Evolutionary conservation across 805 yeast species (phyloP), one percentile per base, ranked within the genome.

Genomic region (Candida incommunis): DNA sequence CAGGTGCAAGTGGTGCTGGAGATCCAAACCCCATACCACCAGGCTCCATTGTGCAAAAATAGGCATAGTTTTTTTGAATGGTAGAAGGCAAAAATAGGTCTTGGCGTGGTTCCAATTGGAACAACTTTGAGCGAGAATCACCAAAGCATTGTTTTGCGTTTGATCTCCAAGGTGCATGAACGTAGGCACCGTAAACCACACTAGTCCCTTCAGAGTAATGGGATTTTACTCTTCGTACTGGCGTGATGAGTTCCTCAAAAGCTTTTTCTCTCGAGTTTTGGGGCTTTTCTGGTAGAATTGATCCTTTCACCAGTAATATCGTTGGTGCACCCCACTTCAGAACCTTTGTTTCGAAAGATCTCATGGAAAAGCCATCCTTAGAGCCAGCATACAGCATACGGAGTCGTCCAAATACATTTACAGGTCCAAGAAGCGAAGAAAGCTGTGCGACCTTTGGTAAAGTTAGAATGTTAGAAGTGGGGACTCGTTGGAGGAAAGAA

Each of bases 311-410:
- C 0, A 88, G 48, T 5, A 88, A 51, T 1, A 90, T 58, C 0
- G 95, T 75, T 0, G 96, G 95, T 0, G 95, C 92, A 52, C 75
- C 78, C 95, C 96, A 90, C 54, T 87, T 85, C 66, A 85, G 76
- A 0, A 81, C 82, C 50, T 80, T 84, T 46, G 80, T 73, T 61
- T 88, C 95, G 47, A 90, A 72, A 0, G 95, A 81, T 24, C 94
- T 66, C 72, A 88, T 84, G 0, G 95, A 84, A 58, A 83, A 90
- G 1, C 97, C 97, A 43, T 78, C 68, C 42, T 75, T 80, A 7
- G 85, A 65, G 0, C 94, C 96, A 5, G 71, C 67, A 54, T 80
- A 88, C 9, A 88, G 69, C 4, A 16, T 5, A 5, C 37, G 13
- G 18, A 31, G 37, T 9, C 37, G 13, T 5, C 37, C 37, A 31